These are phyloP conservation scores for Metschnikowia shivogae DNA, from an alignment of 805 yeast species.

Conservation along the genomic window DNA sequence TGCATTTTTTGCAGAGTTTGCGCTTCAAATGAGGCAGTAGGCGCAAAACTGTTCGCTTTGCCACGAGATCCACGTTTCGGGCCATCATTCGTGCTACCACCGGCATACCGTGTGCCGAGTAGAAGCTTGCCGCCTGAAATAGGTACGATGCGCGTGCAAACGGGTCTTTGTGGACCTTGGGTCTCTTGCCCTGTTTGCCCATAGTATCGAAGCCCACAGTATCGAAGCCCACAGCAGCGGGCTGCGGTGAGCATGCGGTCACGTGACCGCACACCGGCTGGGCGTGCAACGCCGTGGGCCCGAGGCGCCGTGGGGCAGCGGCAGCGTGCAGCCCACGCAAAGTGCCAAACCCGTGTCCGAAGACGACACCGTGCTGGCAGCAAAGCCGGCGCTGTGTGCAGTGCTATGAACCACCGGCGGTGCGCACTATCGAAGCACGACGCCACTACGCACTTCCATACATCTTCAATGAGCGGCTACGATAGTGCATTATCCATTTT, in stretches of 20 bases:
- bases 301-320: too few species aligned
- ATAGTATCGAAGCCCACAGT: background rate
- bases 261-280: background rate
- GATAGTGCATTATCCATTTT: conserved; percentile 97
- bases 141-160: conserved; percentile 56
- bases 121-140: conserved; percentile 48
- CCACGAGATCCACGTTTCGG: conserved; percentile 53
- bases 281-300: background rate
- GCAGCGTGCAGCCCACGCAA: too few species aligned
- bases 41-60: conserved; percentile 64
- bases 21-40: conserved; percentile 65
- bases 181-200: conserved; percentile 14
- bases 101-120: conserved; percentile 29
- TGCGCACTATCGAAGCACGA: conserved; percentile 7
- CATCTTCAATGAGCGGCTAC: conserved; percentile 84
- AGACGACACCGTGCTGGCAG: too few species aligned
- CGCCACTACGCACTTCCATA: conserved; percentile 6
- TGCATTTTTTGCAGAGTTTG: conserved; percentile 64
- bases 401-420: background rate
- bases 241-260: background rate
- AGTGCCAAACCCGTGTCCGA: too few species aligned
- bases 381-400: background rate
- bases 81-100: conserved; percentile 54
- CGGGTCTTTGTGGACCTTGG: conserved; percentile 47
- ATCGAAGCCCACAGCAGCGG: background rate